phyloP scores from a whole-genome alignment of 805 yeast genomes.

The Citeromyces matritensis region DNA sequence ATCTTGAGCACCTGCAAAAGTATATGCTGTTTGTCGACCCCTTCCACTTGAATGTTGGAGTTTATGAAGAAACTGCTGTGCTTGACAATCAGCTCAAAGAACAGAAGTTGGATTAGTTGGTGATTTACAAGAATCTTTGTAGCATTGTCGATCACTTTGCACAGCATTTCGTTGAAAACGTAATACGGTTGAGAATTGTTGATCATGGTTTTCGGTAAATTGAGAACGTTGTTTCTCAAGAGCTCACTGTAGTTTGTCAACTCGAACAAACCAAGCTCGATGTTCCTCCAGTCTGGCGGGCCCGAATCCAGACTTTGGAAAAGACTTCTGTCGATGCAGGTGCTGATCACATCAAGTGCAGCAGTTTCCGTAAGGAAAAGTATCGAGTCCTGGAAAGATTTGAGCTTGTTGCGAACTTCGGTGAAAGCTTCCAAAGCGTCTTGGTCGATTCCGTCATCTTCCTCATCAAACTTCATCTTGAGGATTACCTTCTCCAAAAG shows the following conservation, averaged over 20 bases:
- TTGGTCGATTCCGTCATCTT: constrained; percentile 40
- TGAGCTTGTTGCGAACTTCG: constrained; percentile 64
- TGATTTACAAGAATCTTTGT: constrained; percentile 37
- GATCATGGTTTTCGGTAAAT: constrained; percentile 51
- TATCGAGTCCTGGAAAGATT: constrained; percentile 74
- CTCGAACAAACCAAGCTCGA: constrained; percentile 81
- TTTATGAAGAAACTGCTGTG: constrained; percentile 50
- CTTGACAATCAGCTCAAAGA: constrained; percentile 75
- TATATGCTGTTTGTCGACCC: constrained; percentile 28
- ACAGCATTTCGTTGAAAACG: constrained; percentile 46
- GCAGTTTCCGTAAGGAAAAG: constrained; percentile 23
- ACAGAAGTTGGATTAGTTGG: constrained; percentile 67
- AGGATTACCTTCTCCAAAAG: constrained; percentile 55
- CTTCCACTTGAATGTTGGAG: constrained; percentile 21
- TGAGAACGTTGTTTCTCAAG: constrained; percentile 62
- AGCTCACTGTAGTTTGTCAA: constrained; percentile 68
- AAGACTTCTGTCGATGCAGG: constrained; percentile 31
- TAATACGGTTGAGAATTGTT: constrained; percentile 49
- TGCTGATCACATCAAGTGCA: constrained; percentile 17
- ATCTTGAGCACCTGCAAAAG: constrained; percentile 54
- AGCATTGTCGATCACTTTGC: constrained; percentile 22
- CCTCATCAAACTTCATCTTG: constrained; percentile 72
- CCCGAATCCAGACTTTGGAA: constrained; percentile 7
- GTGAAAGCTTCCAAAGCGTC: constrained; percentile 66
- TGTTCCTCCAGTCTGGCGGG: constrained; percentile 53